Conservation (phyloP, 1,284 basidiomycete genomes). For the Leccinum idahoense region DNA sequence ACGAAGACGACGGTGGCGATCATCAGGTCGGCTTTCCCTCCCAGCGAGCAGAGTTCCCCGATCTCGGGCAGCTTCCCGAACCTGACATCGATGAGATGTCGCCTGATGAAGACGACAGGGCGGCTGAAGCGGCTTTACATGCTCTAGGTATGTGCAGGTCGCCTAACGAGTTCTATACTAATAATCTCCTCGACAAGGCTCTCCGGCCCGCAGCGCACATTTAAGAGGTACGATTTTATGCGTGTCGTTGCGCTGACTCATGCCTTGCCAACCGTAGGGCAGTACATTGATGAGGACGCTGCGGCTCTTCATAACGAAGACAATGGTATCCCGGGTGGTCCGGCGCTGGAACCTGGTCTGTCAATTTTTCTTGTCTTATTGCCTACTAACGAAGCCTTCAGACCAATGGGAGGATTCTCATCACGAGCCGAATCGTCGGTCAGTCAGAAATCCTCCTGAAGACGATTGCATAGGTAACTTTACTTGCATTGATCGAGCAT, state of each 20-base stretch:
- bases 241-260: too few relatives aligned
- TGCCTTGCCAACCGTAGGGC: neutral
- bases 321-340: neutral
- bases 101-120: neutral
- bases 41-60: neutral
- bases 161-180: neutral
- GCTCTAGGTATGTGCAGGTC: neutral
- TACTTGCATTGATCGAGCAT: neutral
- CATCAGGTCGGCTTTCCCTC: neutral
- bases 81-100: neutral
- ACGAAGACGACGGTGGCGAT: neutral
- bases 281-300: neutral
- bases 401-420: neutral
- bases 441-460: neutral
- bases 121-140: neutral
- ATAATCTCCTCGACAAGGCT: neutral
- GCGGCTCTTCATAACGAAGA: neutral
- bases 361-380: neutral
- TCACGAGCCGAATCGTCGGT: neutral
- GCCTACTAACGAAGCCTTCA: neutral
- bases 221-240: too few relatives aligned
- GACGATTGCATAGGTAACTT: neutral
- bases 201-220: too few relatives aligned
- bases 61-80: neutral
- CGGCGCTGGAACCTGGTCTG: too few relatives aligned